Evolutionary conservation across 1,284 basidiomycete genomes (phyloP), one percentile per base, ranked within the genome.

Genomic region (Bjerkandera adusta): DNA sequence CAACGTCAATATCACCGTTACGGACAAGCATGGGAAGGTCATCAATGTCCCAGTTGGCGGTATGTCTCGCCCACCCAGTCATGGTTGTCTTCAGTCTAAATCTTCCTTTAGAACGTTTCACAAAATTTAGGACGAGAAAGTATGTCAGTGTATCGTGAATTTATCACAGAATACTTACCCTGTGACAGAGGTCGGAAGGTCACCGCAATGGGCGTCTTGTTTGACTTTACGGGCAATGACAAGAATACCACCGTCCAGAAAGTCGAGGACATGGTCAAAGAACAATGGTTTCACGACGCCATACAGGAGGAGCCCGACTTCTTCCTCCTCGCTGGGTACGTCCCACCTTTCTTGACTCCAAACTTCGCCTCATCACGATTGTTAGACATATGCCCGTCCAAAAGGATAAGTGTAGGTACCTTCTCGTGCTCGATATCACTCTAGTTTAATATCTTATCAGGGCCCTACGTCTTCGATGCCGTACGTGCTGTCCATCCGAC

Each of bases 191-290:
- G 87, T 11, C 75, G 81, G 22, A 75, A 69, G 36, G 83, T 93
- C 32, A 93, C 89, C 0, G 79, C 90, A 1, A 73, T 93, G 25
- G 90, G 92, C 18, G 84, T 92, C n/a, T 64, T 93, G 4, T 93
- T 70, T 51, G 75, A 91, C 60, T 89, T 89, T 58, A 79, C 75
- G 0, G 79, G 77, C 5, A 82, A 83, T 52, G 75, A 73, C 40
- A 67, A 67, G 43, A 85, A 85, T 53, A 86, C 83, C 1, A 87
- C 84, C 1, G 85, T 92, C 16, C 89, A 91, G 60, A 71, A 68
- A 41, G 84, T 89, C 4, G 74, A 68, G 7, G 71, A 82, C 44
- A 85, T 94, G 83, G 83, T 88, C 27, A 79, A 84, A 53, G 89
- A 92, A 61, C 36, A 63, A 20, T 88, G 85, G 87, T 93, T 93